Conservation (phyloP, 2,329 filamentous ascomycete genomes). For the Pseudogymnoascus sp. region DNA sequence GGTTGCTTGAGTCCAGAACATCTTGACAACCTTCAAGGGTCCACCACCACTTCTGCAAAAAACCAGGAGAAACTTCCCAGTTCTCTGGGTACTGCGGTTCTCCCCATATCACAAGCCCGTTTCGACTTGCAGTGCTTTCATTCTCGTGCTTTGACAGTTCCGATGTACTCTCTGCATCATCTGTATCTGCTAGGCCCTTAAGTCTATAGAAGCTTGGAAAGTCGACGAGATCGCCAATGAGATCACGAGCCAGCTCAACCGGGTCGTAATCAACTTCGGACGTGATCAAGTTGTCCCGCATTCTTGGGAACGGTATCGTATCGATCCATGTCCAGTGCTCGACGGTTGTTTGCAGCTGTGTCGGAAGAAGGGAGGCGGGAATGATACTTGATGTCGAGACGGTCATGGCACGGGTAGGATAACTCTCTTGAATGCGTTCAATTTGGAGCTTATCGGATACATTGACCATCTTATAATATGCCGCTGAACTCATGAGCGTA, state of each 20-base stretch:
- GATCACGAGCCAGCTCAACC: constrained; percentile 17
- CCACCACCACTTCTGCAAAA: constrained; percentile 19
- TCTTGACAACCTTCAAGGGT: constrained; percentile 17
- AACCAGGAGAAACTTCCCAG: constrained; percentile 20
- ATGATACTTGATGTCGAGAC: background rate
- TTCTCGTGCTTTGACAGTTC: constrained; percentile 14
- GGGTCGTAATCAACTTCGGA: constrained; percentile 18
- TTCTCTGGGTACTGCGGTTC: constrained; percentile 17
- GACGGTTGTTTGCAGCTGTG: constrained; percentile 13
- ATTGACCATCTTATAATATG: background rate
- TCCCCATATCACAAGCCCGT: constrained; percentile 20
- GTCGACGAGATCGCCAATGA: constrained; percentile 19
- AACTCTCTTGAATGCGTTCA: background rate
- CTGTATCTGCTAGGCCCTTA: background rate
- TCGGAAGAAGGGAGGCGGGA: constrained; percentile 14
- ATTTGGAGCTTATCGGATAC: background rate
- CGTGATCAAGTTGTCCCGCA: constrained; percentile 20
- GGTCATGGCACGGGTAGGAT: background rate
- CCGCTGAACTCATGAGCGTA: background rate
- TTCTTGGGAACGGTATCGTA: constrained; percentile 14
- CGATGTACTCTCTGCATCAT: background rate
- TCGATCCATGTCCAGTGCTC: constrained; percentile 16
- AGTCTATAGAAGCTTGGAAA: background rate
- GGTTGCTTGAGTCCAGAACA: constrained; percentile 17
- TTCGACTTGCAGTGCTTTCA: constrained; percentile 13